Evolutionary conservation across 306 rosid species (phyloP), one percentile per base, ranked within the genome.

Genomic region (Lagenaria siceraria): DNA sequence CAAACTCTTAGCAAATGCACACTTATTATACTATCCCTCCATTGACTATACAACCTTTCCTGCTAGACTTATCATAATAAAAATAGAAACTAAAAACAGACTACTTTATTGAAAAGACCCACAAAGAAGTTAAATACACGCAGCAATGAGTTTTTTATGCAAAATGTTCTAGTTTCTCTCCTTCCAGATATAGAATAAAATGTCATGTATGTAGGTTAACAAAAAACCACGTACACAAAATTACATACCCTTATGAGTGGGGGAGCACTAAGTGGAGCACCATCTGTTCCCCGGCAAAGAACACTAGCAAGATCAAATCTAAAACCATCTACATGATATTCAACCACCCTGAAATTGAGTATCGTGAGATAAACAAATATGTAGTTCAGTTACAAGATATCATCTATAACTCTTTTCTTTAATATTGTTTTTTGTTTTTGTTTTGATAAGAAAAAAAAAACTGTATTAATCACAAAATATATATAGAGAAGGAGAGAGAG

Each of bases 251-350:
- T 87, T 25, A 95, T 61, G 66, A 95, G 43, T 11, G 93, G 96
- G 51, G 97, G 97, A 64, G 97, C 89, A 48, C 78, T 85, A 48
- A 95, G 96, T 53, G 96, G 97, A 78, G 89, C 71, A 70, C 99
- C 99, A 81, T 95, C 90, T 25, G 85, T 22, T 85, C 97, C 97
- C 78, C 99, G 97, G 85, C 99, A 95, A 76, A 95, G 89, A 77
- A 76, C 88, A 87, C 97, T 92, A 8, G 99, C 85, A 76, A 95
- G 99, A 84, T 95, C 99, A 90, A 95, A 95, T 84, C 97, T 87
- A 86, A 95, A 95, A 74, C 97, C 97, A 85, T 95, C 97, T 75
- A 92, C 96, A 52, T 95, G 99, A 87, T 92, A 95, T 74, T 95
- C 99, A 60, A 85, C 83, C 38, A 88, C 99, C 99, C 97, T 92